Percentiles rank a stretch among this genome's conserved stretches.
These are phyloP conservation scores for Xylaria polymorpha DNA, from an alignment of 2,329 filamentous ascomycete species.

Conservation along the genomic window DNA sequence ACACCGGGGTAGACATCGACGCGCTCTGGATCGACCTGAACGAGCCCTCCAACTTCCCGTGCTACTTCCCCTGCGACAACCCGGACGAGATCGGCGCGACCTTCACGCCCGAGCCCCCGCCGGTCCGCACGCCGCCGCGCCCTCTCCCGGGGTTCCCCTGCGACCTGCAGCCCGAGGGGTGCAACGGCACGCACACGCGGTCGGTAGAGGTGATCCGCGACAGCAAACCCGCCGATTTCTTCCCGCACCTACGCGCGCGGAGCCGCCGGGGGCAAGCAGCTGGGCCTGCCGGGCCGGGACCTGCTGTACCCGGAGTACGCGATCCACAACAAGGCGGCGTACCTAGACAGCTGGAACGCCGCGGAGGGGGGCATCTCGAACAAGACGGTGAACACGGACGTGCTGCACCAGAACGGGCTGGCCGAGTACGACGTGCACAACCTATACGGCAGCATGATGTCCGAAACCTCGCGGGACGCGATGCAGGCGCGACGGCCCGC, in stretches of 20 bases:
- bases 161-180: constrained; percentile 71
- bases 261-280: constrained; percentile 54
- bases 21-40: constrained; percentile 83
- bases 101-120: constrained; percentile 70
- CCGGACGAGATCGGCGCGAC: constrained; percentile 54
- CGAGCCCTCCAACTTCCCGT: constrained; percentile 61
- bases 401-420: constrained; percentile 74
- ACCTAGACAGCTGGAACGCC: constrained; percentile 55
- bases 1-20: constrained; percentile 78
- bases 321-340: constrained; percentile 71
- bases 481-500: constrained; percentile 74
- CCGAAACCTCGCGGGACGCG: constrained; percentile 69
- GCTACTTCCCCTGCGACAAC: constrained; percentile 66
- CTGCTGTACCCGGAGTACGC: constrained; percentile 73
- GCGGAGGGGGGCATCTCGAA: constrained; percentile 62
- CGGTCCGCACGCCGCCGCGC: constrained; percentile 71
- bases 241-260: constrained; percentile 38
- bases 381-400: constrained; percentile 73
- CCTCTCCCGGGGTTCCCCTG: constrained; percentile 75
- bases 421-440: constrained; percentile 82
- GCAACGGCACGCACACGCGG: constrained; percentile 47
- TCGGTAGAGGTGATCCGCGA: constrained; percentile 42
- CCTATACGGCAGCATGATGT: constrained; percentile 82
- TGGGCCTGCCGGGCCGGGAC: constrained; percentile 71
- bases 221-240: constrained; percentile 47